Base-by-base conservation (phyloP, 2,329 filamentous ascomycete species). In the Paramyrothecium sp. region DNA sequence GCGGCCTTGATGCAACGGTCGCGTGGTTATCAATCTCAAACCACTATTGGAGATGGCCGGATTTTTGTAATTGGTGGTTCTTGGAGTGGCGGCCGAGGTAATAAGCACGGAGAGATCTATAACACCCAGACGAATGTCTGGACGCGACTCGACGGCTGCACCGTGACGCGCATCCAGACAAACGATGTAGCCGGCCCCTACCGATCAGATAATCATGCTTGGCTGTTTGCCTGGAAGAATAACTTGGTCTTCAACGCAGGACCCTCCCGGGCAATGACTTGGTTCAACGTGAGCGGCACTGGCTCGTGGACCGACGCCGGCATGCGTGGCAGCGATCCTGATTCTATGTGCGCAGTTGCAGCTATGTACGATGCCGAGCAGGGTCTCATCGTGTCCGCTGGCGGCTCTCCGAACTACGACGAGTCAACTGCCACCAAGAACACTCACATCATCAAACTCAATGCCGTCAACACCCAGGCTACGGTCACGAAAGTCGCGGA, bases 11-110 rank as follows among this genome's bases (percentile, higher is more conserved):
- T 83, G 78, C 66, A 69, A 11, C 71, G 80, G 22, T 62, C 69
- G 16, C 77, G 81, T 34, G 79, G 80, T 13, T 82, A 85, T 56
- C 81, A 85, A 53, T 69, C 81, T 0, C 74, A 76, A 2, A 69
- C 76, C 2, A 81, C 76, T 0, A 63, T 77, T 3, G 79, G 80
- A 0, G 75, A 82, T 58, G 83, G 82, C 3, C 71, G 76, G 1
- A 74, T 84, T 46, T 86, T 86, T 67, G 77, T 74, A 12, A 84
- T 86, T 54, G 83, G 83, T n/a, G 84, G 83, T 3, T 82, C 80
- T 0, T 70, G 62, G 60, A 78, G 73, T 30, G 83, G 82, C 33
- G 75, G 72, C 0, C 55, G 63, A 11, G 76, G 77, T 26, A 73
- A 72, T 26, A 85, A 85, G 69, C 76, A 82, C 58, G 83, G 80